phyloP scores from a whole-genome alignment of 352 stramenopile species.

The Pythium monospermum region DNA sequence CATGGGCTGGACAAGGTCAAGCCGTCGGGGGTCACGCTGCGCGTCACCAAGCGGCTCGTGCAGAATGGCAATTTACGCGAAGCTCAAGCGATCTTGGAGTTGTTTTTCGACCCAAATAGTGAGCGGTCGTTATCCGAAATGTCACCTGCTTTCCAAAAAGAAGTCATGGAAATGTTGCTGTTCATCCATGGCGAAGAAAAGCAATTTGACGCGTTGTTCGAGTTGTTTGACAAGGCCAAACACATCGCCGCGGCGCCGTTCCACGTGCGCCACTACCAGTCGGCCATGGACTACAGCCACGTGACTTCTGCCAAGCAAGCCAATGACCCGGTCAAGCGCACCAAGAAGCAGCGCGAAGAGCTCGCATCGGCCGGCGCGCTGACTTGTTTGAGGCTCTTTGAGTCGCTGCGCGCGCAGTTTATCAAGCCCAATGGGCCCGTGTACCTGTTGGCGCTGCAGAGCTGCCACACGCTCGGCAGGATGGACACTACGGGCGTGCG shows the following conservation, averaged over 20 bases:
- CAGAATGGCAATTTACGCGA: constrained; percentile 37
- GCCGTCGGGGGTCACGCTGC: constrained; percentile 36
- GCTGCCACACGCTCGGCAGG: constrained; percentile 41
- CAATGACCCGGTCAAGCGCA: constrained; percentile 15
- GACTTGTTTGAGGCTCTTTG: constrained; percentile 64
- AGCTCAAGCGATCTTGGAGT: constrained; percentile 41
- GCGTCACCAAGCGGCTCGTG: constrained; percentile 43
- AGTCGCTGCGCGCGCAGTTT: constrained; percentile 66
- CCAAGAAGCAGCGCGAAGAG: constrained; percentile 12
- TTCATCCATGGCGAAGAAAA: constrained; percentile 58
- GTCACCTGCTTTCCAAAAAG: constrained; percentile 50
- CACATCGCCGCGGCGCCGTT: constrained; percentile 48
- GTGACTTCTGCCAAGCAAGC: not conserved
- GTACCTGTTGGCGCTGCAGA: constrained; percentile 68
- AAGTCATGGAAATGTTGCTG: constrained; percentile 67
- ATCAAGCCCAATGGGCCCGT: constrained; percentile 70
- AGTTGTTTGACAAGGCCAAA: constrained; percentile 41
- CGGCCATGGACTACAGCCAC: constrained; percentile 63
- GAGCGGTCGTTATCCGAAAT: constrained; percentile 47
- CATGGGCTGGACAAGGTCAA: constrained; percentile 33
- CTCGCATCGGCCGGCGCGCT: constrained; percentile 28
- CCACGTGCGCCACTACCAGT: constrained; percentile 53
- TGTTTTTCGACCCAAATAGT: constrained; percentile 35
- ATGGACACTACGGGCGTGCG: constrained; percentile 45
- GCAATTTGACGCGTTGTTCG: constrained; percentile 34